phyloP scores from a whole-genome alignment of 1,139 yeast species.

The Saccharomyces hybrid region DNA sequence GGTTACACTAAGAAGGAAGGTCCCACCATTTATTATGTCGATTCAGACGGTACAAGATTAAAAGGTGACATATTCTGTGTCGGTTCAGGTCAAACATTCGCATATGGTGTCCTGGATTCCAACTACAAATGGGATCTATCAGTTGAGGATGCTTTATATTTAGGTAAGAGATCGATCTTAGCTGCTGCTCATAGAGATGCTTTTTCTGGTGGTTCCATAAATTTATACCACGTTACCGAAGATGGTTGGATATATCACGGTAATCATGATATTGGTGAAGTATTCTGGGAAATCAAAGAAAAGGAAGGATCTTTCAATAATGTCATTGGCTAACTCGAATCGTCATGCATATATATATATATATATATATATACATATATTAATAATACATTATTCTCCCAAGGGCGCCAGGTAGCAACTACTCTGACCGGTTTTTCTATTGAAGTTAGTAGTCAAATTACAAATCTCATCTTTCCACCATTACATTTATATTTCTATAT shows the following conservation, averaged over 20 bases:
- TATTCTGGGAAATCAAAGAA: constrained; percentile 87
- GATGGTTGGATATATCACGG: constrained; percentile 95
- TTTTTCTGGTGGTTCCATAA: constrained; percentile 93
- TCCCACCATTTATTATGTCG: constrained; percentile 92
- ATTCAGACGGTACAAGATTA: constrained; percentile 92
- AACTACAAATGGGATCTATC: constrained; percentile 83
- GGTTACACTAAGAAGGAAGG: constrained; percentile 94
- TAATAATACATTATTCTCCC: constrained; percentile 7
- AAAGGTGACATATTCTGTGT: constrained; percentile 95
- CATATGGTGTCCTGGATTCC: constrained; percentile 96
- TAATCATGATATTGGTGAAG: constrained; percentile 82
- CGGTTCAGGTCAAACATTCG: constrained; percentile 98
- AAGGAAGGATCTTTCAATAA: constrained; percentile 86
- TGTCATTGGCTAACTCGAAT: constrained; percentile 49
- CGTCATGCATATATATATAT: background rate
- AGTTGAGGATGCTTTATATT: constrained; percentile 86
- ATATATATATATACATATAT: constrained; percentile 7
- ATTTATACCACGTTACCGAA: constrained; percentile 87
- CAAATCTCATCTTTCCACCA: background rate
- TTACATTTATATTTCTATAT: background rate
- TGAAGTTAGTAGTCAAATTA: background rate
- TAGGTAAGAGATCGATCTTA: constrained; percentile 90
- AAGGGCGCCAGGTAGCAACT: background rate
- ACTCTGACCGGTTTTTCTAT: background rate
- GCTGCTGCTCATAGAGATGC: constrained; percentile 99